Conservation (phyloP, 2,329 filamentous ascomycete species). For the Stachybotrys echinatus region DNA sequence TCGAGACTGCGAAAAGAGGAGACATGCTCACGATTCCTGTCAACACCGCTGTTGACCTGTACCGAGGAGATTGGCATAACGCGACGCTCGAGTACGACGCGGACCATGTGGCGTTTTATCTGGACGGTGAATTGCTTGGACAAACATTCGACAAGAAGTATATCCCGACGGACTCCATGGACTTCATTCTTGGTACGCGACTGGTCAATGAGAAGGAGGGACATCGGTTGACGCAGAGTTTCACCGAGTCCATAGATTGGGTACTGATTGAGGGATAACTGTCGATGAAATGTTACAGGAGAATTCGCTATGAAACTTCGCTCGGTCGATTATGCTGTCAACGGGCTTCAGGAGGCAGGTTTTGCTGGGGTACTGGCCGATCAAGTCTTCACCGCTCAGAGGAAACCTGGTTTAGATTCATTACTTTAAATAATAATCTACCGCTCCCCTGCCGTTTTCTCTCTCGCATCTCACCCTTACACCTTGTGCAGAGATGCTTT, state of each 20-base stretch:
- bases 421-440: too few relatives aligned
- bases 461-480: too few relatives aligned
- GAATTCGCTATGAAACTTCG: too few relatives aligned
- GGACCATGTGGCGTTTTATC: slow-evolving; percentile 8
- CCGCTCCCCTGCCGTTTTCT: too few relatives aligned
- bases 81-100: slow-evolving; percentile 10
- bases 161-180: slow-evolving; percentile 11
- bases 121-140: slow-evolving; percentile 7
- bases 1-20: slow-evolving; percentile 8
- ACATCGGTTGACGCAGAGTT: not conserved
- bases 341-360: too few relatives aligned
- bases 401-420: too few relatives aligned
- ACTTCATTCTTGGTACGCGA: slow-evolving; percentile 10
- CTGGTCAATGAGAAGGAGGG: slow-evolving; percentile 7
- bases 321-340: too few relatives aligned
- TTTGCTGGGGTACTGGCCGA: too few relatives aligned
- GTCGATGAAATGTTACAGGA: too few relatives aligned
- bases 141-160: slow-evolving; percentile 5
- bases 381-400: too few relatives aligned
- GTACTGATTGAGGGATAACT: slow-evolving; percentile 10
- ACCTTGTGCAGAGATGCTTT: too few relatives aligned
- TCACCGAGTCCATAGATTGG: slow-evolving; percentile 12
- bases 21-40: slow-evolving; percentile 1
- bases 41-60: slow-evolving; percentile 8
- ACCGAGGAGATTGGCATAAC: slow-evolving; percentile 8